phyloP scores from a whole-genome alignment of 306 rosid genomes.

The Cicer judaicum region DNA sequence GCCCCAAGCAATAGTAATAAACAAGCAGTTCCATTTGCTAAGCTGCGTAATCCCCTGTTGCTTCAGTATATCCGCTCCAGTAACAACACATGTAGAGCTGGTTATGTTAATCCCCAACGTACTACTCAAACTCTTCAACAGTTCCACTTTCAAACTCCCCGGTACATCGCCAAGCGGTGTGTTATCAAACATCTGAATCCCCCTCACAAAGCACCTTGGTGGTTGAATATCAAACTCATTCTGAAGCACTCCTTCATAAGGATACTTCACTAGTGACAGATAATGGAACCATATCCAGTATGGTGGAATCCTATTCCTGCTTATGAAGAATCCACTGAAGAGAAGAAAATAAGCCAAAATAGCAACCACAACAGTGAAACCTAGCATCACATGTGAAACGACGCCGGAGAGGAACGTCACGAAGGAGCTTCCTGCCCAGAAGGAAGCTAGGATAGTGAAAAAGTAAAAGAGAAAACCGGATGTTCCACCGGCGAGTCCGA shows the following conservation, averaged over 20 bases:
- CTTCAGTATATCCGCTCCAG: constrained; percentile 68
- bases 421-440: constrained; percentile 92
- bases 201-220: constrained; percentile 66
- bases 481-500: constrained; percentile 71
- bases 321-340: constrained; percentile 90
- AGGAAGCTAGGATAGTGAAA: constrained; percentile 53
- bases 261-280: constrained; percentile 80
- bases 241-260: constrained; percentile 82
- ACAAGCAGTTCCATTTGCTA: constrained; percentile 77
- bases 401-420: constrained; percentile 88
- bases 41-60: constrained; percentile 80
- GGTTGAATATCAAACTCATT: constrained; percentile 66
- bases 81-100: constrained; percentile 67
- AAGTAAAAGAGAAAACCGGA: constrained; percentile 68
- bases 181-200: constrained; percentile 77
- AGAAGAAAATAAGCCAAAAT: constrained; percentile 77
- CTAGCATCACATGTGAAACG: constrained; percentile 84
- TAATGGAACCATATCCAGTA: constrained; percentile 97
- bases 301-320: constrained; percentile 69
- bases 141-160: constrained; percentile 51
- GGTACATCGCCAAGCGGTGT: constrained; percentile 70
- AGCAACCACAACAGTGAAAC: constrained; percentile 86
- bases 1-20: constrained; percentile 80
- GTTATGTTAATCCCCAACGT: constrained; percentile 69
- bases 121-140: constrained; percentile 69